Evolutionary conservation across 208 protist species (phyloP).

Genomic region (Leishmania mexicana): DNA sequence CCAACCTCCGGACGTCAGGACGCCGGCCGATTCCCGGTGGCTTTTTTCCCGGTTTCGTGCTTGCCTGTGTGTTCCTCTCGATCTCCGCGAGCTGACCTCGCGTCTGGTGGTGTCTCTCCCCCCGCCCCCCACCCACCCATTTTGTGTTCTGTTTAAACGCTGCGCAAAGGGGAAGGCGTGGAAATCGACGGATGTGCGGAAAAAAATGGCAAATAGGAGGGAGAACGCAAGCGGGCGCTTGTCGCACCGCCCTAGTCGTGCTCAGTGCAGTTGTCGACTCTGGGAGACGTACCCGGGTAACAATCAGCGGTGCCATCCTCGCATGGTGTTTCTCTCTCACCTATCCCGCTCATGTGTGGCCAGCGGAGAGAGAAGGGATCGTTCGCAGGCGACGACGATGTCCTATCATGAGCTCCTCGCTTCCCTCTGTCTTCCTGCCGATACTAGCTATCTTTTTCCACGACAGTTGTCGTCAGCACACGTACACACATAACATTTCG

Average conservation of each 20-base stretch:
- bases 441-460: neutral
- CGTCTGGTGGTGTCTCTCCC: neutral
- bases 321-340: neutral
- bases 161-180: neutral
- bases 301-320: neutral
- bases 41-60: neutral
- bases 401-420: neutral
- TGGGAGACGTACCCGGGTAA: neutral
- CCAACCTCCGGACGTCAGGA: neutral
- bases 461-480: neutral
- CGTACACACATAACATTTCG: neutral
- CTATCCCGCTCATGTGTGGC: neutral
- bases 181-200: too few relatives aligned
- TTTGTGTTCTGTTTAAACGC: too few relatives aligned
- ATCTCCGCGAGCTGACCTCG: neutral
- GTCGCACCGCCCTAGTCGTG: too few relatives aligned
- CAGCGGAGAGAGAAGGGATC: neutral
- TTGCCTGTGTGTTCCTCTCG: neutral
- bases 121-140: too few relatives aligned
- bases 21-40: neutral
- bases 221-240: neutral
- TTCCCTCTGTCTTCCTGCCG: neutral
- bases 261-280: neutral
- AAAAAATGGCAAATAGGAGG: neutral
- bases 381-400: neutral